Base-by-base conservation (phyloP, 352 stramenopile genomes). In the Peronospora belbahrii region DNA sequence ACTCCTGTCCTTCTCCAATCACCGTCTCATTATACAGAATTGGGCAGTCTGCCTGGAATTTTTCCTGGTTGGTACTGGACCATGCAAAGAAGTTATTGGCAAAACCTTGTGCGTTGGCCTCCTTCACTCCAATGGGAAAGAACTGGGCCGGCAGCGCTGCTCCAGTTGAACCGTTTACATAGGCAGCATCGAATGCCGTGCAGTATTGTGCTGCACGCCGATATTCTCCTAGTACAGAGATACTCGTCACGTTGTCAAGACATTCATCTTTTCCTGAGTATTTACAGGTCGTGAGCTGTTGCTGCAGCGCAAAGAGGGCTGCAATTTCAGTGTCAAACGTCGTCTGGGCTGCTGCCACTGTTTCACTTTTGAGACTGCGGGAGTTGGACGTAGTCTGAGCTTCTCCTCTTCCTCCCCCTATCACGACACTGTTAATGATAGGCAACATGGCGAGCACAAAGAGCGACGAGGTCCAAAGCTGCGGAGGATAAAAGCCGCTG, bases 81-180 rank as follows among this genome's bases (percentile, higher is more conserved):
- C 80, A 91, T 36, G 76, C 42, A 6, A 75, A 88, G 27, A 88
- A 88, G 30, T 83, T 77, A 48, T 89, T 91, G 20, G 52, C 46
- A 39, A 80, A 83, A 7, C 76, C 76, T 22, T 80, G 53, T 2
- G 52, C 48, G 49, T 73, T 59, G 5, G 73, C 77, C 15, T 86
- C 74, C 19, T 78, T 49, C 15, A 65, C 67, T 5, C 28, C 62
- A 37, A 87, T 85, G 3, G 80, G 77, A 31, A 81, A 53, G 51
- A 88, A 91, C 34, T 78, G 66, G n/a, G 70, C 71, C 6, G 69
- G 71, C 8, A 83, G 35, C 3, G 68, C 62, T 0, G 68, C 55
- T 0, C 45, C 46, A 0, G 67, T 50, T 36, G 65, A 67, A 25
- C 65, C 45, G 20, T 78, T 66, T 30, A 88, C 58, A 47, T 81